phyloP scores from a whole-genome alignment of 345 rosid species.

The Erysimum cheiranthoides region DNA sequence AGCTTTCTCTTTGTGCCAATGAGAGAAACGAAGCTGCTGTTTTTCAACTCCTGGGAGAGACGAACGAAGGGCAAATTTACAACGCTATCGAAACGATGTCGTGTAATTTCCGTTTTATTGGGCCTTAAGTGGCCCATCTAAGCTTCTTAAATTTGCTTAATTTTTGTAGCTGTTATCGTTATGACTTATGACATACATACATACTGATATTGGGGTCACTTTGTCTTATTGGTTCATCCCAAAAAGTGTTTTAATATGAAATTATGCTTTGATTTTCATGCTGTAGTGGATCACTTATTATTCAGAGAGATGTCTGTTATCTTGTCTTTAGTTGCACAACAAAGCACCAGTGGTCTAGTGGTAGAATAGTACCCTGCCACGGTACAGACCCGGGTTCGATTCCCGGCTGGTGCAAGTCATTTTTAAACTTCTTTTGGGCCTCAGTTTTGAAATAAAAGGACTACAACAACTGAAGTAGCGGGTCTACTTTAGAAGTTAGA shows the following conservation, averaged over 20 bases:
- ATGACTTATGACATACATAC: not conserved
- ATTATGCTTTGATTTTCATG: too few species aligned
- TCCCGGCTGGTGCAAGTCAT: conserved; percentile 67
- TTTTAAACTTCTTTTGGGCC: too few species aligned
- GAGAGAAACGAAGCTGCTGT: not conserved
- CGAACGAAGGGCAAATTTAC: conserved; percentile 4
- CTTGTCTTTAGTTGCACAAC: not conserved
- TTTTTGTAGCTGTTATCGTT: not conserved
- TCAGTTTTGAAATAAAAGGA: too few species aligned
- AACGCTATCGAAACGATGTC: not conserved
- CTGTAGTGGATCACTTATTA: too few species aligned
- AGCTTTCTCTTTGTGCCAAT: not conserved
- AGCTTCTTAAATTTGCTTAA: not conserved
- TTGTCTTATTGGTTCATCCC: too few species aligned
- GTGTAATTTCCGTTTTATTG: not conserved
- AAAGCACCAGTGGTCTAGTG: conserved; percentile 60
- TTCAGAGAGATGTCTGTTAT: too few species aligned
- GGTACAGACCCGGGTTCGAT: conserved; percentile 84
- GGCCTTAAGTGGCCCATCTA: conserved; percentile 22
- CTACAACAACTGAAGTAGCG: too few species aligned
- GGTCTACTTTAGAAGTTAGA: too few species aligned
- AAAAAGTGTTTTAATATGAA: too few species aligned
- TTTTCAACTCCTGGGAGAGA: conserved; percentile 6
- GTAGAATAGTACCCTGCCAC: conserved; percentile 71
- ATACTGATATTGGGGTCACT: too few species aligned